Percentiles rank a stretch among this genome's conserved stretches.
These are phyloP conservation scores for Kalmanozyma brasiliensis DNA, from an alignment of 1,284 basidiomycete species.

Conservation along the genomic window DNA sequence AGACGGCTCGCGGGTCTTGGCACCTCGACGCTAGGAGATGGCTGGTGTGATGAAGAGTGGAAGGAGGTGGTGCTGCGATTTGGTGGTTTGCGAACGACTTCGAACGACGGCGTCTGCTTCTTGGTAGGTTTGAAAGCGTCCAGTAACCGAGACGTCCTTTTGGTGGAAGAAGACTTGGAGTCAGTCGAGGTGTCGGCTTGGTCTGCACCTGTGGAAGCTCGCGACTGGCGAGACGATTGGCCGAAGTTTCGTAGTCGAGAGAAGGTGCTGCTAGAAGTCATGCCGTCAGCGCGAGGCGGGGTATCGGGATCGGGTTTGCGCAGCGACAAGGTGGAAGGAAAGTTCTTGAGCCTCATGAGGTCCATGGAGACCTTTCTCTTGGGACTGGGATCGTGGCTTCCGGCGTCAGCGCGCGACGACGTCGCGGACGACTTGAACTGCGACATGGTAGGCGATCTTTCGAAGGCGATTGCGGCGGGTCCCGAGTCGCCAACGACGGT, in stretches of 20 bases:
- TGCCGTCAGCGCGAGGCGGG: conserved; percentile 4
- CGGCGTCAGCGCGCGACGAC: conserved; percentile 1
- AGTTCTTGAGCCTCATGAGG: conserved; percentile 37
- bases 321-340: conserved; percentile 37
- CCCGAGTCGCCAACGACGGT: too few species aligned
- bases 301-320: conserved; percentile 32
- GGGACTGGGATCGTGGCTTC: conserved; percentile 24
- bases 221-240: conserved; percentile 11
- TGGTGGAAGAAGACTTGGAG: conserved; percentile 10
- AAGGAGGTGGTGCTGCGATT: conserved; percentile 37
- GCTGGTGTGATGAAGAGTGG: conserved; percentile 20
- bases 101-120: conserved; percentile 35
- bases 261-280: conserved; percentile 21
- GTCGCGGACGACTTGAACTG: conserved; percentile 3
- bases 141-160: conserved; percentile 29
- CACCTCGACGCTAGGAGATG: conserved; percentile 13
- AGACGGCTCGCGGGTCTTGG: conserved; percentile 8
- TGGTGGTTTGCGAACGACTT: conserved; percentile 48
- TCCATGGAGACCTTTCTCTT: conserved; percentile 34
- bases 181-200: conserved; percentile 18
- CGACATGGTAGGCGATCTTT: conserved; percentile 18
- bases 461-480: too few species aligned
- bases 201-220: conserved; percentile 12
- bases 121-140: conserved; percentile 45
- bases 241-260: conserved; percentile 30